Conservation (phyloP, 257 asterid genomes). For the Solanum tarapatanum region DNA sequence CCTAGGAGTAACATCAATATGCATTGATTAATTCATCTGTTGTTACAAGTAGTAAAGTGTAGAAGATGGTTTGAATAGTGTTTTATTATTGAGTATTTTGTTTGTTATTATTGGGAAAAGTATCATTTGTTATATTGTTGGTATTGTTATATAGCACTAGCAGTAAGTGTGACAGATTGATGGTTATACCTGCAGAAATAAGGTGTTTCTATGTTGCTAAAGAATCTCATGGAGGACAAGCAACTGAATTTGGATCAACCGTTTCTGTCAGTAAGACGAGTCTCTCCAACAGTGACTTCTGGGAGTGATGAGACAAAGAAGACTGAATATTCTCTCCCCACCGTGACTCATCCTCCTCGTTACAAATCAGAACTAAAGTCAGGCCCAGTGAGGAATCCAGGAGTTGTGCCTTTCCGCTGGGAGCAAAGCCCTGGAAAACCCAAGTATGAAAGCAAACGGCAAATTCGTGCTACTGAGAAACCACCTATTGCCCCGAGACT, state of each 20-base stretch:
- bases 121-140: not conserved
- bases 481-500: conserved; percentile 51
- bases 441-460: conserved; percentile 25
- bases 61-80: not conserved
- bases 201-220: conserved; percentile 13
- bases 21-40: not conserved
- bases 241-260: conserved; percentile 39
- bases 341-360: conserved; percentile 22
- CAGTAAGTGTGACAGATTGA: not conserved
- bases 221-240: conserved; percentile 42
- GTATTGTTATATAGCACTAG: not conserved
- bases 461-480: not conserved
- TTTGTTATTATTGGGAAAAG: not conserved
- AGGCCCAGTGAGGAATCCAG: conserved; percentile 62
- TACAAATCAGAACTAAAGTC: conserved; percentile 58
- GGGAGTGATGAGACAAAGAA: conserved; percentile 10
- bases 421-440: conserved; percentile 73
- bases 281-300: conserved; percentile 13
- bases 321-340: conserved; percentile 2
- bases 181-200: conserved; percentile 7
- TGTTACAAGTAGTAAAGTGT: not conserved
- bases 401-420: conserved; percentile 73
- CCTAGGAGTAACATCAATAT: not conserved
- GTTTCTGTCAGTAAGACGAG: conserved; percentile 37
- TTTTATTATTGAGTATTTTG: not conserved